Percentiles rank a stretch among this genome's conserved stretches.
Conservation (phyloP, 306 rosid species). For the Geum urbanum region DNA sequence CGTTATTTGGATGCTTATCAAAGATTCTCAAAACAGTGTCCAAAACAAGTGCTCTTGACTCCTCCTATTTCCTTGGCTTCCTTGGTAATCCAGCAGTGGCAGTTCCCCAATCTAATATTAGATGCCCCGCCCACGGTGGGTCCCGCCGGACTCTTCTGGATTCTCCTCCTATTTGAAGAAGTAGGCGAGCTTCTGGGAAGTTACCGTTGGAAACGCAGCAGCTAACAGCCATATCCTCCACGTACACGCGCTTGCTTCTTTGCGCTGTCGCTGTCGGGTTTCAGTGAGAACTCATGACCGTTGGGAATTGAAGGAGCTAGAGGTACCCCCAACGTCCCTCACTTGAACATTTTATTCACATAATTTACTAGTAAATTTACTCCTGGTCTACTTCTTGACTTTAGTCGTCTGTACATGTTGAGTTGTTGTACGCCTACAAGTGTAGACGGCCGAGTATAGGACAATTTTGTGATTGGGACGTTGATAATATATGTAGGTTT, state of each 20-base stretch:
- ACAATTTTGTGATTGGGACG: too few relatives aligned
- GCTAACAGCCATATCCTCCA: too few relatives aligned
- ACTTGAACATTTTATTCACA: neutral
- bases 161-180: neutral
- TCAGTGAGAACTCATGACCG: neutral
- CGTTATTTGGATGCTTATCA: slow-evolving; percentile 11
- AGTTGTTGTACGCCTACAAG: too few relatives aligned
- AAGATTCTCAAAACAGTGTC: neutral
- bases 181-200: slow-evolving; percentile 31
- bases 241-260: neutral
- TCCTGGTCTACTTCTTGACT: too few relatives aligned
- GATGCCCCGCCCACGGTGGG: slow-evolving; percentile 1
- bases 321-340: neutral
- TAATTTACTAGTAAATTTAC: too few relatives aligned
- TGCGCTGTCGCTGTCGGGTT: neutral
- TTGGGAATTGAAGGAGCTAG: neutral
- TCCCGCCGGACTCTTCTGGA: neutral
- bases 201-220: slow-evolving; percentile 46
- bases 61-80: too few relatives aligned
- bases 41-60: slow-evolving; percentile 4
- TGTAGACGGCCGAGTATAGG: too few relatives aligned
- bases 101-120: too few relatives aligned
- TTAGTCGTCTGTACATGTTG: too few relatives aligned
- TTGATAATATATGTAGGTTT: too few relatives aligned
- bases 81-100: too few relatives aligned